Base-by-base conservation (phyloP, 352 stramenopile species). In the Phytophthora tubulina region DNA sequence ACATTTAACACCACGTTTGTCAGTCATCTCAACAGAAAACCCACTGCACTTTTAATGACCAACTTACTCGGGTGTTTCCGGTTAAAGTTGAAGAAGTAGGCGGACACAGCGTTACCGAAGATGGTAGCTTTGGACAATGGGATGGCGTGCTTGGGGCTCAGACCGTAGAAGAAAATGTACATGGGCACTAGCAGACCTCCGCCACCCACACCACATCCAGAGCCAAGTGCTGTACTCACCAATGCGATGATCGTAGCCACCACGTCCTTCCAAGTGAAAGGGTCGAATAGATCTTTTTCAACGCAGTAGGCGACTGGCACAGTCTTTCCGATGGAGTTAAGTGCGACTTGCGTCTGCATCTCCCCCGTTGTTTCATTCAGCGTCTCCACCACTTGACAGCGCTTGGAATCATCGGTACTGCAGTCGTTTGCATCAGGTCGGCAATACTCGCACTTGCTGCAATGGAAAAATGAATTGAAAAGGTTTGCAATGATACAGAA, bases 41-140 rank as follows among this genome's bases (percentile, higher is more conserved):
- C 3, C 11, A 52, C 54, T 52, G 3, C 48, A 21, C 21, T 27
- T 27, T 27, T 44, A 52, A 35, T 27, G 32, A 45, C 8, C 17
- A 44, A 82, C 84, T 57, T 68, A 93, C 88, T 70, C 4, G 97
- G 97, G 71, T 99, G 97, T 41, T 98, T 90, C 75, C 98, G 98
- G 31, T 67, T 72, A 48, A 91, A 80, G 75, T 99, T 99, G 58
- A 98, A 89, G 36, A 98, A 48, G 55, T 97, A 98, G 64, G 98
- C 99, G 21, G 96, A 97, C 35, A 98, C 74, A 6, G 96, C 95
- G 42, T 97, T 98, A 70, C 97, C 98, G 65, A 99, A 98, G 46
- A 99, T 98, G 8, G 97, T 99, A 38, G 98, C 91, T 60, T 99
- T 99, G 36, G 89, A 98, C 31, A 99, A 80, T 31, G 98, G 96